Evolutionary conservation across 805 yeast species (phyloP).

Genomic region (Metschnikowia kofuensis): DNA sequence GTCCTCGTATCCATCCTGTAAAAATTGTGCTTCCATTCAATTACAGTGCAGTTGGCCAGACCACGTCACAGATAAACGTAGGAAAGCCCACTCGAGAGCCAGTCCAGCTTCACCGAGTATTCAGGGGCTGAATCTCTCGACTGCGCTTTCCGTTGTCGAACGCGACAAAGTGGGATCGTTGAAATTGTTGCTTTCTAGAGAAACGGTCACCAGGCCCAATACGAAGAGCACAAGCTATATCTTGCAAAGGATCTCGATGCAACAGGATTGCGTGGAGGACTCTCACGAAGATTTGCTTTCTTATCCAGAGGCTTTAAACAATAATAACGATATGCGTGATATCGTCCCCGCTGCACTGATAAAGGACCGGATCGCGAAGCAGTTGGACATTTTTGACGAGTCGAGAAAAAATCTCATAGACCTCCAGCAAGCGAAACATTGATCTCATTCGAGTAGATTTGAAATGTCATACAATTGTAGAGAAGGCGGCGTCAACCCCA

Average conservation of each 20-base stretch:
- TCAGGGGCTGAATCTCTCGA: not conserved
- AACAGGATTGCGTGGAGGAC: slow-evolving; percentile 35
- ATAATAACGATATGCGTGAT: too few relatives aligned
- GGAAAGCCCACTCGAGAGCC: not conserved
- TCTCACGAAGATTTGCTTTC: slow-evolving; percentile 3
- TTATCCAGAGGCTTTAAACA: too few relatives aligned
- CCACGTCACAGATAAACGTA: slow-evolving; percentile 7
- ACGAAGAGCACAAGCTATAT: slow-evolving; percentile 16
- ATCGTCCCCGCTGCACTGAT: slow-evolving; percentile 3
- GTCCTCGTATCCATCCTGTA: slow-evolving; percentile 15
- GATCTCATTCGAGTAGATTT: too few relatives aligned
- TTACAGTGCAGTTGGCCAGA: slow-evolving; percentile 17
- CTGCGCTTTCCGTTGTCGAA: not conserved
- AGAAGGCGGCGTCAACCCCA: too few relatives aligned
- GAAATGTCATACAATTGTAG: too few relatives aligned
- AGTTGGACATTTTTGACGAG: slow-evolving; percentile 10
- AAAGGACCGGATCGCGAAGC: slow-evolving; percentile 12
- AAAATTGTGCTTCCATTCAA: slow-evolving; percentile 12
- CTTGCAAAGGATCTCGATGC: slow-evolving; percentile 35
- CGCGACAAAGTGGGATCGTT: not conserved
- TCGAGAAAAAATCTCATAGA: too few relatives aligned
- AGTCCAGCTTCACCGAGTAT: not conserved
- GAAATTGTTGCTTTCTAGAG: not conserved
- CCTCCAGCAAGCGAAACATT: too few relatives aligned
- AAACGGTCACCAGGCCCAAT: slow-evolving; percentile 3